phyloP scores from a whole-genome alignment of 208 protist genomes.

The Entamoeba invadens region DNA sequence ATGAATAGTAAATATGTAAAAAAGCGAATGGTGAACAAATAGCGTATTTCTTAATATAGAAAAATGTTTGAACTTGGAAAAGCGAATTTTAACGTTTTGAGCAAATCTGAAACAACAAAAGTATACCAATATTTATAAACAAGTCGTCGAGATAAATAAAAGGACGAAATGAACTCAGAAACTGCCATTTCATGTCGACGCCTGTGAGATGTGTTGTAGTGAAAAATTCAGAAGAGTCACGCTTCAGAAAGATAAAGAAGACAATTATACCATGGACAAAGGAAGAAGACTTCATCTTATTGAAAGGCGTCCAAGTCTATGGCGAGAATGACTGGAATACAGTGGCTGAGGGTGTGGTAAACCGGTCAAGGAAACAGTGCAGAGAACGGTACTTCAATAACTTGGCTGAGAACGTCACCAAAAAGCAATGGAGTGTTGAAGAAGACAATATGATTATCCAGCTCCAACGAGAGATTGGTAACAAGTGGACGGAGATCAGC shows the following conservation, averaged over 20 bases:
- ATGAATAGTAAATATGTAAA: no score
- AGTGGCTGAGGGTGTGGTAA: background rate
- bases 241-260: background rate
- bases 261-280: background rate
- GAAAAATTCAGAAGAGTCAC: background rate
- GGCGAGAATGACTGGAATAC: background rate
- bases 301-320: background rate
- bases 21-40: no score
- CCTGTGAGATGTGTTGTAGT: background rate
- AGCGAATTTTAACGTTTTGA: no score
- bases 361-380: background rate
- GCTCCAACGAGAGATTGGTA: background rate
- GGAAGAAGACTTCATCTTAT: background rate
- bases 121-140: no score
- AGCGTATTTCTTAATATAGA: no score
- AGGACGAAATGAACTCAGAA: no score
- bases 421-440: background rate
- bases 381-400: background rate
- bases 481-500: background rate
- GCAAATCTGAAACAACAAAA: no score
- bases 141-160: no score
- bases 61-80: no score
- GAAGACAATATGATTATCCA: background rate
- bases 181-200: background rate
- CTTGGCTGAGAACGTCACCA: background rate